Base-by-base conservation (phyloP, 768 basidiomycete species). In the Myochromella boudieri region DNA sequence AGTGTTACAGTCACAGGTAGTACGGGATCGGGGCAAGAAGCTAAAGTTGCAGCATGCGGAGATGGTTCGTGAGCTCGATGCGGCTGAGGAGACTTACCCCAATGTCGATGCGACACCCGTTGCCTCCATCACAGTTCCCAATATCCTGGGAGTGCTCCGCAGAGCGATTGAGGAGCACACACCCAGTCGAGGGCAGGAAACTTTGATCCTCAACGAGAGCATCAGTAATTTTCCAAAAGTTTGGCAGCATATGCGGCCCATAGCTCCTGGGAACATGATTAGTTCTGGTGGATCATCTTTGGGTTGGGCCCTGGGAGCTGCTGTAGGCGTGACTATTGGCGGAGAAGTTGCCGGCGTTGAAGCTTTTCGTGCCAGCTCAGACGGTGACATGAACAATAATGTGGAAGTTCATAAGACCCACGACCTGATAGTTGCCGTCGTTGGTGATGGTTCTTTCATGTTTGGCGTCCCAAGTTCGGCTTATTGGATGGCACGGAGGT, bases 401-500 rank as follows among this genome's bases (percentile, higher is more conserved):
- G n/a, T n/a, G n/a, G n/a, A n/a, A n/a, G n/a, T n/a, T n/a, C n/a
- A n/a, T n/a, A n/a, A n/a, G n/a, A n/a, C n/a, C n/a, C 70, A 75
- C 38, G 82, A 87, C n/a, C 60, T 88, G 32, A 68, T 82, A 6
- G 72, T 77, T 1, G 69, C 68, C 1, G 66, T 89, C 20, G 81
- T 87, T 2, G 87, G 87, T 0, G 87, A 89, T 55, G 87, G 87
- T 0, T 78, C 77, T 5, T 89, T 72, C 54, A 56, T 87, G 58
- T 88, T 87, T 54, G 74, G 81, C 0, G 78, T 83, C 0, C 87
- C 86, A 0, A 72, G 76, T 25, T 76, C 82, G 0, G 78, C 77
- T 1, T 88, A 76, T 62, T 88, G 87, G 87, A 86, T 87, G 63
- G 84, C 87, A 1, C 72, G 77, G 54, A 72, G 73, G 37, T 88